Evolutionary conservation across 2,329 filamentous ascomycete genomes (phyloP).

Genomic region (Penicillium glabrum): DNA sequence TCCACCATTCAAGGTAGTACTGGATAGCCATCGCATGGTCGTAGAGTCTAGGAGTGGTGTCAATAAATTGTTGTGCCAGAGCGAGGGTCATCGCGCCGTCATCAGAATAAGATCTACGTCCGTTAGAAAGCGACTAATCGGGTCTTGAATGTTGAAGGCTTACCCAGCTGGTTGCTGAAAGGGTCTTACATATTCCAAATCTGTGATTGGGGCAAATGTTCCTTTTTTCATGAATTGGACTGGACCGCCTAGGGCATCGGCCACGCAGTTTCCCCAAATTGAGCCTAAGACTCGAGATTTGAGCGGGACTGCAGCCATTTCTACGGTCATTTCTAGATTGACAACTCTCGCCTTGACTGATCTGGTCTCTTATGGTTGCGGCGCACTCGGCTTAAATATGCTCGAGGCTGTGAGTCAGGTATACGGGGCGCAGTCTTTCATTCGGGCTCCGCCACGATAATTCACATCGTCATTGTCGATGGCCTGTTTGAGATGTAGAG

Average conservation of each 20-base stretch:
- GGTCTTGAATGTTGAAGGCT: background rate
- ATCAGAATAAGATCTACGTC: conserved; percentile 40
- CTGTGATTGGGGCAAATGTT: conserved; percentile 36
- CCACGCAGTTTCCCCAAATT: conserved; percentile 43
- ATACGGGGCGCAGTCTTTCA: background rate
- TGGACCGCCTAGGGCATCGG: conserved; percentile 46
- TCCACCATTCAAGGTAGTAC: conserved; percentile 40
- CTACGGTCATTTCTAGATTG: too few species aligned
- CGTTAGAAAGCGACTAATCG: background rate
- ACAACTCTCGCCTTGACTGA: too few species aligned
- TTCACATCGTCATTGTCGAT: background rate
- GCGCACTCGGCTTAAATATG: background rate
- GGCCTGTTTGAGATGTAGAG: too few species aligned
- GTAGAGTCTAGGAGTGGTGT: conserved; percentile 27
- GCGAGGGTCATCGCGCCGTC: conserved; percentile 48
- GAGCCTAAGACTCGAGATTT: background rate
- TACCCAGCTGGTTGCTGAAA: conserved; percentile 40
- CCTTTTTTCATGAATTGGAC: conserved; percentile 40
- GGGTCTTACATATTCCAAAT: conserved; percentile 31
- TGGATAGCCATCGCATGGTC: conserved; percentile 31
- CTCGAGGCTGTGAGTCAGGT: background rate
- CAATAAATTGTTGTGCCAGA: conserved; percentile 40
- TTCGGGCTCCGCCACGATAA: background rate
- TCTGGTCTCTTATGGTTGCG: background rate
- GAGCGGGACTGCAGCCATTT: background rate